These are phyloP conservation scores for Hygrophoropsis aurantiaca DNA, from an alignment of 768 basidiomycete genomes.

Conservation along the genomic window DNA sequence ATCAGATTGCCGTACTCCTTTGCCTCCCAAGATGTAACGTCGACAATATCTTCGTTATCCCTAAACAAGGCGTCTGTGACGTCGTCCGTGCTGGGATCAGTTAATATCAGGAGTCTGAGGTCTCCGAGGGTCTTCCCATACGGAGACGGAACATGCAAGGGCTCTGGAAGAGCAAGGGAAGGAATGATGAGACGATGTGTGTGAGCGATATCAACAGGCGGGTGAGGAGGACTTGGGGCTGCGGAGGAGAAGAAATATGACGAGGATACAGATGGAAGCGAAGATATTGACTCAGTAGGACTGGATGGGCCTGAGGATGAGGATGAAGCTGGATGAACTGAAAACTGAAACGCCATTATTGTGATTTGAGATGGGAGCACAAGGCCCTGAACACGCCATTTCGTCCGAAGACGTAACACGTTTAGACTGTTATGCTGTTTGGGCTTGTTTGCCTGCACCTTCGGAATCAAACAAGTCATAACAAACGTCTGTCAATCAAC, in stretches of 20 bases:
- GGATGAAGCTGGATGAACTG: too few relatives aligned
- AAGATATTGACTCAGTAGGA: constrained; percentile 64
- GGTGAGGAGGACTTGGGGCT: constrained; percentile 62
- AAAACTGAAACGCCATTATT: too few relatives aligned
- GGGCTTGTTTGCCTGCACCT: too few relatives aligned
- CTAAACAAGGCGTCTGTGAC: constrained; percentile 52
- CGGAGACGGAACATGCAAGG: constrained; percentile 62
- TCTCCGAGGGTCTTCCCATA: constrained; percentile 71
- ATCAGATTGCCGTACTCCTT: constrained; percentile 43
- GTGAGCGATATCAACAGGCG: constrained; percentile 42
- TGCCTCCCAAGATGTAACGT: constrained; percentile 59
- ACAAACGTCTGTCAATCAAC: too few relatives aligned
- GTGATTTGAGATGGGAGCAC: too few relatives aligned
- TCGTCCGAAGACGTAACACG: too few relatives aligned
- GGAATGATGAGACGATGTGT: constrained; percentile 68
- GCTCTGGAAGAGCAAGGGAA: constrained; percentile 59
- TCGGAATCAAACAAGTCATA: too few relatives aligned
- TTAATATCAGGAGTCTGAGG: constrained; percentile 54
- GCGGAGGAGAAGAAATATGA: constrained; percentile 76
- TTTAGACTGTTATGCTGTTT: too few relatives aligned
- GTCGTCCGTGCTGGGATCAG: constrained; percentile 37
- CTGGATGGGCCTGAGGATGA: constrained; percentile 58
- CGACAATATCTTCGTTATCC: constrained; percentile 69
- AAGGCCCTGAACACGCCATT: too few relatives aligned
- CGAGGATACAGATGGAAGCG: constrained; percentile 69